Evolutionary conservation across 2,329 filamentous ascomycete species (phyloP).

Genomic region (Elsinoe fawcettii): DNA sequence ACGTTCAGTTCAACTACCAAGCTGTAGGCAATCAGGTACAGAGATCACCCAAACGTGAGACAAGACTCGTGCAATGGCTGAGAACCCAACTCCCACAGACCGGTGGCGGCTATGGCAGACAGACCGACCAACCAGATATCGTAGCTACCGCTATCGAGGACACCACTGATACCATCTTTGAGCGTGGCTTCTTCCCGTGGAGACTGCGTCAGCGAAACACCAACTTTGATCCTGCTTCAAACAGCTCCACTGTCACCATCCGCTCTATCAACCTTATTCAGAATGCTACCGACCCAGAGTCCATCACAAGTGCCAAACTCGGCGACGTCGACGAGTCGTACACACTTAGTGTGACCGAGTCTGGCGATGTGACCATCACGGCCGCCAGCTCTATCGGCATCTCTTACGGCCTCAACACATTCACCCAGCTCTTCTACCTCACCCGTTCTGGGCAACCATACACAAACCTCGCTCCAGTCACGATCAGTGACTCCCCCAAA

Average conservation of each 20-base stretch:
- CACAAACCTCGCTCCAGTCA: conserved; percentile 61
- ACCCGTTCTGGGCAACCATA: conserved; percentile 57
- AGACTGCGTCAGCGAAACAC: conserved; percentile 60
- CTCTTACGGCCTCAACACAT: conserved; percentile 65
- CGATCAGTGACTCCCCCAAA: conserved; percentile 63
- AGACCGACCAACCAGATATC: conserved; percentile 29
- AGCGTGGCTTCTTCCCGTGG: conserved; percentile 67
- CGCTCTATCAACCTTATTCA: conserved; percentile 56
- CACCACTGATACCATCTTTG: conserved; percentile 56
- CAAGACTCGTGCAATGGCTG: conserved; percentile 14
- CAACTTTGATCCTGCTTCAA: conserved; percentile 53
- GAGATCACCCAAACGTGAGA: conserved; percentile 14
- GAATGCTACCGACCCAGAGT: conserved; percentile 45
- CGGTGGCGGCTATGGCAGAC: neutral
- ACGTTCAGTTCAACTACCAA: conserved; percentile 33
- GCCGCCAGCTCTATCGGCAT: conserved; percentile 62
- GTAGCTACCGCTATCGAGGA: conserved; percentile 44
- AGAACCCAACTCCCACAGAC: conserved; percentile 15
- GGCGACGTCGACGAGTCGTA: conserved; percentile 71
- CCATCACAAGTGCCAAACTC: conserved; percentile 53
- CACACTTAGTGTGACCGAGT: conserved; percentile 50
- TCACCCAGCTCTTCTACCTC: conserved; percentile 71
- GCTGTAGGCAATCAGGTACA: conserved; percentile 25
- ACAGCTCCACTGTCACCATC: conserved; percentile 44
- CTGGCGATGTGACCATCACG: conserved; percentile 54